These are phyloP conservation scores for Fusarium longipes DNA, from an alignment of 2,329 filamentous ascomycete genomes.

Conservation along the genomic window DNA sequence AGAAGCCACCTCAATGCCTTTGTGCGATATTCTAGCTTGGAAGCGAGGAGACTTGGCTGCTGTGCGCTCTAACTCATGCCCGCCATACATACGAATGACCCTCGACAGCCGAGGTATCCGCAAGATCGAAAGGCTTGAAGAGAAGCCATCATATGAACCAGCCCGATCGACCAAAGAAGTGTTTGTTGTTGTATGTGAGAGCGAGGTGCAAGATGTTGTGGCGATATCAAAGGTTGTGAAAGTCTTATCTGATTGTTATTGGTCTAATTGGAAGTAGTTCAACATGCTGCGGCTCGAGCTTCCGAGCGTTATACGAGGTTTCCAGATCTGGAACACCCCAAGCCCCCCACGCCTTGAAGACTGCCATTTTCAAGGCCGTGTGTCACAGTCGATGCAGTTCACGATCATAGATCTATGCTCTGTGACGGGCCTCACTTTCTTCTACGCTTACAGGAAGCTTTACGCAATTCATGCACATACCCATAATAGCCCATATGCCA, in stretches of 20 bases:
- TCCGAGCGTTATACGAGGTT: neutral
- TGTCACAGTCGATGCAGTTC: constrained; percentile 14
- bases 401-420: constrained; percentile 9
- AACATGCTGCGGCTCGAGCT: constrained; percentile 7
- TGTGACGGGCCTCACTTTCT: constrained; percentile 22
- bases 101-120: constrained; percentile 11
- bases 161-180: constrained; percentile 1
- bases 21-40: constrained; percentile 14
- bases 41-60: neutral
- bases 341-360: constrained; percentile 4
- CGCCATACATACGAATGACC: neutral
- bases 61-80: neutral
- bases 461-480: constrained; percentile 22
- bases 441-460: constrained; percentile 22
- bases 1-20: neutral
- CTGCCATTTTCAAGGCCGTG: constrained; percentile 14
- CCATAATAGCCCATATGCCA: neutral
- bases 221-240: neutral
- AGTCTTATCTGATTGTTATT: too few relatives aligned
- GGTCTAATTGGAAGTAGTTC: constrained; percentile 4
- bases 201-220: neutral
- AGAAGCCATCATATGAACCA: neutral
- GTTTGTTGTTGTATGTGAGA: neutral
- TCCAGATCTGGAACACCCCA: constrained; percentile 24
- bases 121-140: constrained; percentile 1